Conservation (phyloP, 257 asterid genomes). For the Marsdenia floribunda region DNA sequence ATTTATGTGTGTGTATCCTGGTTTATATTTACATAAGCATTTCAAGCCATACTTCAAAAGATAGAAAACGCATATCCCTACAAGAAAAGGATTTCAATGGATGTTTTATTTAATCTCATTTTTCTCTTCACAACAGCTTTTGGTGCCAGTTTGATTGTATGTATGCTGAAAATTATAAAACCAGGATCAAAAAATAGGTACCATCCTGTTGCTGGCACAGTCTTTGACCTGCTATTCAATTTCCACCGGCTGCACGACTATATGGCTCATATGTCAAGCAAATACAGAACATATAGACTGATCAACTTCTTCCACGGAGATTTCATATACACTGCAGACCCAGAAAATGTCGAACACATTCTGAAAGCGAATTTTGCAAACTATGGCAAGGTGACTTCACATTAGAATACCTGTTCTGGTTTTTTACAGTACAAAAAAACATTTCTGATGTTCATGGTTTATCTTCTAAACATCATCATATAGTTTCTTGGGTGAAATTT, state of each 20-base stretch:
- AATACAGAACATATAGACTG: conserved; percentile 43
- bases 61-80: background rate
- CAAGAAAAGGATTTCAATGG: conserved; percentile 9
- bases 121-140: conserved; percentile 16
- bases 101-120: background rate
- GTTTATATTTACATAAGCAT: background rate
- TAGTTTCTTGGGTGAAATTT: too few species aligned
- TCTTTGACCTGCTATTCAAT: conserved; percentile 37
- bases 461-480: background rate
- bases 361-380: conserved; percentile 56
- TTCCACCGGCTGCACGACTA: conserved; percentile 38
- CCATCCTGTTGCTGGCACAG: conserved; percentile 45
- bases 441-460: background rate
- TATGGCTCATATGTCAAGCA: conserved; percentile 36
- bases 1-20: background rate
- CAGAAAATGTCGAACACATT: conserved; percentile 52
- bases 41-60: background rate
- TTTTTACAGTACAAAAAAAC: background rate
- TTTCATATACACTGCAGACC: conserved; percentile 53
- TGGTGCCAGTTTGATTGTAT: conserved; percentile 19
- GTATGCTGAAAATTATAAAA: conserved; percentile 11
- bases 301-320: conserved; percentile 32
- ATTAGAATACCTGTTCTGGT: background rate
- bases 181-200: conserved; percentile 11
- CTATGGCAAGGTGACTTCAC: conserved; percentile 49